Percentiles rank a stretch among this genome's conserved stretches.
phyloP scores from a whole-genome alignment of 2,329 filamentous ascomycete genomes.

The Mollisiaceae sp. region DNA sequence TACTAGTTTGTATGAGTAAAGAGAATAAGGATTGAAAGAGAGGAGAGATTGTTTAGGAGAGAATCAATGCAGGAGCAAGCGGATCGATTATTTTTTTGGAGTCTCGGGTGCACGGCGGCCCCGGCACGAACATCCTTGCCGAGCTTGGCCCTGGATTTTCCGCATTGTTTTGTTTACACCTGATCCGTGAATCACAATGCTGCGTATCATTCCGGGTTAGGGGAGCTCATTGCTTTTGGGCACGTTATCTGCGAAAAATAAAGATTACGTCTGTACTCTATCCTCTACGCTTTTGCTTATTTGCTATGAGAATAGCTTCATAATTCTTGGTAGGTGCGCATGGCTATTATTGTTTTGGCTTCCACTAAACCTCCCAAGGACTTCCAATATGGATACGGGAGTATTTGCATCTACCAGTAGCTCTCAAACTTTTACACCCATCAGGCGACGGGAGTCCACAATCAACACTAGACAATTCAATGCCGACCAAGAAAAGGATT shows the following conservation, averaged over 20 bases:
- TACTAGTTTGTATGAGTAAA: conserved; percentile 20
- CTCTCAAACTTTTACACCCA: conserved; percentile 37
- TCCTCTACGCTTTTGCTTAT: conserved; percentile 10
- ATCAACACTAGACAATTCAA: conserved; percentile 30
- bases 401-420: conserved; percentile 14
- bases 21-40: conserved; percentile 26
- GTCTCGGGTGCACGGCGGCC: neutral
- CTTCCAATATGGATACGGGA: conserved; percentile 21
- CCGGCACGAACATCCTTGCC: neutral
- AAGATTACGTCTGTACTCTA: neutral
- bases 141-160: too few species aligned
- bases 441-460: conserved; percentile 35
- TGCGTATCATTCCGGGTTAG: neutral
- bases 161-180: conserved; percentile 2
- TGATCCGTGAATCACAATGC: neutral
- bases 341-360: neutral
- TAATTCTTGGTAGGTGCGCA: neutral
- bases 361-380: conserved; percentile 14
- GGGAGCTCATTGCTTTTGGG: conserved; percentile 9
- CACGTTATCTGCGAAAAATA: conserved; percentile 1
- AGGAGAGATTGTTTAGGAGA: conserved; percentile 23
- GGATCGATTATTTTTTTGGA: neutral
- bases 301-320: conserved; percentile 16
- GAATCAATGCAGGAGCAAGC: neutral
- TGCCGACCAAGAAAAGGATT: conserved; percentile 36